Conservation (phyloP, 768 basidiomycete genomes). For the Tulasnella sp. region DNA sequence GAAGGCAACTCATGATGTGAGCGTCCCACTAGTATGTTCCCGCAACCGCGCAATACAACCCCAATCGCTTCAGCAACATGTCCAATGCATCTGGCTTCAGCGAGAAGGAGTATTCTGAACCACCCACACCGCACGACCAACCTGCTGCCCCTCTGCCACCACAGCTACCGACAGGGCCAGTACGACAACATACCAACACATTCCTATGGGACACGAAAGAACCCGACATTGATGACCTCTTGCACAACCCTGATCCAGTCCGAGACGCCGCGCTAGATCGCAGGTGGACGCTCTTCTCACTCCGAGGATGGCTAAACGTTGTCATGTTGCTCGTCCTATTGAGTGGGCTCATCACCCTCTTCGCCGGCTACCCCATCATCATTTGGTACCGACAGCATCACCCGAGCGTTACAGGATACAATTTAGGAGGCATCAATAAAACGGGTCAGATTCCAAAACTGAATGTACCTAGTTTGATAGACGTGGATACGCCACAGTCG, state of each 20-base stretch:
- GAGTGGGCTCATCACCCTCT: slow-evolving; percentile 59
- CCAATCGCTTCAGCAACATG: slow-evolving; percentile 15
- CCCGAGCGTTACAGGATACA: slow-evolving; percentile 42
- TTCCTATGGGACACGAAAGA: slow-evolving; percentile 64
- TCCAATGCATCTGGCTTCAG: slow-evolving; percentile 14
- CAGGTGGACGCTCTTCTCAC: slow-evolving; percentile 62
- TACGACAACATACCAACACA: slow-evolving; percentile 43
- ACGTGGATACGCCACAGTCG: slow-evolving; percentile 56
- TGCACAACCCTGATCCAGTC: slow-evolving; percentile 81
- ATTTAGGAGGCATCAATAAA: slow-evolving; percentile 81
- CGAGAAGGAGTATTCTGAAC: slow-evolving; percentile 2
- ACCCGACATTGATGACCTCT: slow-evolving; percentile 77
- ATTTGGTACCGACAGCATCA: slow-evolving; percentile 28
- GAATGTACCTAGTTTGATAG: slow-evolving; percentile 58
- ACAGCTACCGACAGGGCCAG: slow-evolving; percentile 17
- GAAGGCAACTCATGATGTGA: background rate
- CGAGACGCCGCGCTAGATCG: slow-evolving; percentile 49
- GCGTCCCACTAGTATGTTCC: background rate
- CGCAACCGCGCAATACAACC: slow-evolving; percentile 6
- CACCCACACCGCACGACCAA: background rate
- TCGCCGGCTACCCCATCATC: slow-evolving; percentile 83
- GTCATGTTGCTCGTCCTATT: slow-evolving; percentile 59
- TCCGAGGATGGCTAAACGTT: slow-evolving; percentile 75
- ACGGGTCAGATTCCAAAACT: slow-evolving; percentile 79
- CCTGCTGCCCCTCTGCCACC: slow-evolving; percentile 6